Conservation (phyloP, 2,329 filamentous ascomycete species). For the Alternaria sp. region DNA sequence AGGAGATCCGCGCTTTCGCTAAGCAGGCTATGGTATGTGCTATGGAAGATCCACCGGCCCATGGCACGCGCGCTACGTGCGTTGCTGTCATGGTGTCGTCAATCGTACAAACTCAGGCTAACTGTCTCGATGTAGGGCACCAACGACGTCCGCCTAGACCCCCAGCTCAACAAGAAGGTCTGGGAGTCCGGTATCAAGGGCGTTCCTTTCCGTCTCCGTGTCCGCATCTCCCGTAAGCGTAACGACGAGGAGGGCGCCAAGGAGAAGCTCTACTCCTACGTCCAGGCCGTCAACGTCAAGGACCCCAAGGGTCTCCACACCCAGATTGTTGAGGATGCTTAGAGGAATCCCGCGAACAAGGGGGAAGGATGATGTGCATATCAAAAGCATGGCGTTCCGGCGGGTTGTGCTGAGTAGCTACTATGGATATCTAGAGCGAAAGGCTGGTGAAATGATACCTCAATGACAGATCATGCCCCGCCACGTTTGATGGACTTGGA, state of each 20-base stretch:
- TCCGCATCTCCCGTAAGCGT: conserved; percentile 99
- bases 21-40: conserved; percentile 89
- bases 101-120: conserved; percentile 13
- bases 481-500: conserved; percentile 21
- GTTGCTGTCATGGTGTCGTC: neutral
- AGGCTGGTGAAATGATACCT: conserved; percentile 46
- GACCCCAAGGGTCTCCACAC: conserved; percentile 97
- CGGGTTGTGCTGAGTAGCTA: conserved; percentile 44
- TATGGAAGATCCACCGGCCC: neutral
- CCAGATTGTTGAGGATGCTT: conserved; percentile 76
- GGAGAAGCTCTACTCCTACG: conserved; percentile 99
- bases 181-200: conserved; percentile 99
- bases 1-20: conserved; percentile 98
- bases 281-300: conserved; percentile 99
- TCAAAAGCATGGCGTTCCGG: conserved; percentile 46
- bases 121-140: conserved; percentile 71
- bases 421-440: conserved; percentile 35
- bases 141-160: conserved; percentile 95
- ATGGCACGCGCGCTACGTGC: neutral
- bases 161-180: conserved; percentile 99
- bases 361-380: conserved; percentile 35
- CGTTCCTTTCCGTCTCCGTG: conserved; percentile 93
- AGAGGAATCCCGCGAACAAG: conserved; percentile 35
- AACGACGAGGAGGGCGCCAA: conserved; percentile 99
- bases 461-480: conserved; percentile 45